Percentiles rank a stretch among this genome's conserved stretches.
Conservation (phyloP, 164 flowering plant species). For the Echeveria elegans region DNA sequence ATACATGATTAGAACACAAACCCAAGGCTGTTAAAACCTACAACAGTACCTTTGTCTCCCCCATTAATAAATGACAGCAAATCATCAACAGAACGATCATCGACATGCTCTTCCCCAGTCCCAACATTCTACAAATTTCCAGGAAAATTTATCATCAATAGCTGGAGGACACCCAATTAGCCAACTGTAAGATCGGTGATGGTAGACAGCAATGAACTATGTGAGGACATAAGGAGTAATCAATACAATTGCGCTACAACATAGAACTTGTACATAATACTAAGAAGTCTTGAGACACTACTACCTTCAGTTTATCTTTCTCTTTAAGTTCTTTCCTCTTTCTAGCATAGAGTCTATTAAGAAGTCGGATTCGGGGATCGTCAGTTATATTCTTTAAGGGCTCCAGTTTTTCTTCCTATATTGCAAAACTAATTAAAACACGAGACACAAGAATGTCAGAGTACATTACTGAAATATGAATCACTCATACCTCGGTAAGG, state of each 20-base stretch:
- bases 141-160: neutral
- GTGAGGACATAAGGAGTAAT: neutral
- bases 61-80: conserved; percentile 83
- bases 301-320: conserved; percentile 61
- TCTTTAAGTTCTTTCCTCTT: conserved; percentile 88
- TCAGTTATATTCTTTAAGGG: conserved; percentile 75
- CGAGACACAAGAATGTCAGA: conserved; percentile 1
- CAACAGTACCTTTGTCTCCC: conserved; percentile 27
- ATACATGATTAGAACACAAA: neutral
- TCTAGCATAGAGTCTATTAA: conserved; percentile 82
- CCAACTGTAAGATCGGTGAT: neutral
- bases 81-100: conserved; percentile 87
- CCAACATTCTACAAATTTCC: conserved; percentile 53
- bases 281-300: conserved; percentile 8
- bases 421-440: conserved; percentile 2
- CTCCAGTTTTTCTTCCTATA: conserved; percentile 89
- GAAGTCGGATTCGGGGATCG: conserved; percentile 83
- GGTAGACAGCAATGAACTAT: neutral
- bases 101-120: conserved; percentile 60
- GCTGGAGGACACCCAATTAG: neutral
- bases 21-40: neutral
- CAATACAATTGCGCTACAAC: neutral
- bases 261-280: neutral
- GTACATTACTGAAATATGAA: neutral
- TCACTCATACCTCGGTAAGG: conserved; percentile 74